Base-by-base conservation (phyloP, 495 filamentous ascomycete species). In the Penicillium waksmanii region DNA sequence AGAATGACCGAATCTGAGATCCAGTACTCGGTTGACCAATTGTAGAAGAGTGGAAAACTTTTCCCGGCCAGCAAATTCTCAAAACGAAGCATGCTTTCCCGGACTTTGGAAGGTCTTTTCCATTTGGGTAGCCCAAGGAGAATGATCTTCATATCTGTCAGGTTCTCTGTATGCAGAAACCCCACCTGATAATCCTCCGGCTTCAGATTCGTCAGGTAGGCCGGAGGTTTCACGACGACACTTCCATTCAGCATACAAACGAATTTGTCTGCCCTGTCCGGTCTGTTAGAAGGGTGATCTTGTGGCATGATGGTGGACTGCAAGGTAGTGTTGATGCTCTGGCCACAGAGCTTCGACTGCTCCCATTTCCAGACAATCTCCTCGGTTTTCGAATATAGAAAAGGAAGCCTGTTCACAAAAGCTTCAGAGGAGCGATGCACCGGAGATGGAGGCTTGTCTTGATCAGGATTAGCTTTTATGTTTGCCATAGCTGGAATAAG, bases 311-410 rank as follows among this genome's bases (percentile, higher is more conserved):
- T 9, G 38, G 38, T 42, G 38, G 38, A 57, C 15, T 51, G 35
- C 13, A 57, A 23, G 36, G 15, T 53, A 40, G 49, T 49, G 42
- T 56, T 36, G 31, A 56, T 56, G 36, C 54, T 56, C 43, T 60
- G 57, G 27, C 57, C 57, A 25, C 44, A 55, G 43, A 55, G 57
- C 57, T 55, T 60, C 25, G 43, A 55, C 47, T 56, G 47, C 35
- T 56, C 53, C 58, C 53, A 56, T 33, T 56, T 55, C 58, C 53
- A 61, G 33, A 61, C 58, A 17, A 61, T 47, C 47, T 56, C 53
- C 36, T 56, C 53, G 19, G 53, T 61, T 53, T 56, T 61, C 12
- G 58, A 56, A 49, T 52, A 61, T 15, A 56, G 55, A 31, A 56
- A 61, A 34, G 58, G 58, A 13, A 43, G 15, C 15, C 40, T 4